Conservation (phyloP, 2,329 filamentous ascomycete genomes). For the Sclerotinia glacialis region DNA sequence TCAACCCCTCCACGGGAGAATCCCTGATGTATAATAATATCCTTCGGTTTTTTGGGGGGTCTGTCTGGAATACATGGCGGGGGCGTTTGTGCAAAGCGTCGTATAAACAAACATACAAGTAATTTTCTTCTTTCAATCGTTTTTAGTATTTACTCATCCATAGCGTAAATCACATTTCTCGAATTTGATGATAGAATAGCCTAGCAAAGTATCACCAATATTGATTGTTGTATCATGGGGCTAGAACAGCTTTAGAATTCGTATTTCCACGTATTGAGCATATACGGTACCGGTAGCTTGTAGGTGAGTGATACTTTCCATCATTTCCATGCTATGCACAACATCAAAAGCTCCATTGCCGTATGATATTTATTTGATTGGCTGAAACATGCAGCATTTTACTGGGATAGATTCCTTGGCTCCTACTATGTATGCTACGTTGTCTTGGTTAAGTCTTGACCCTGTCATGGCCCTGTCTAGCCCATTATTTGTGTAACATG, state of each 20-base stretch:
- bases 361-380: conserved; percentile 1
- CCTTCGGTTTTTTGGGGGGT: neutral
- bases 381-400: neutral
- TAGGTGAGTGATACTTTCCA: neutral
- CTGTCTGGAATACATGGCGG: neutral
- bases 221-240: neutral
- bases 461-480: too few relatives aligned
- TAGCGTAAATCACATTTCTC: neutral
- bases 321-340: too few relatives aligned
- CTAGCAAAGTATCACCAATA: neutral
- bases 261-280: neutral
- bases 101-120: neutral
- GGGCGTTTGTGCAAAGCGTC: neutral
- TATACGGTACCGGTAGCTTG: too few relatives aligned
- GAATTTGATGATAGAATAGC: neutral
- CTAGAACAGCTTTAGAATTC: neutral
- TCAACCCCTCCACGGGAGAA: conserved; percentile 36
- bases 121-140: neutral
- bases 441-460: neutral
- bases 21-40: conserved; percentile 33
- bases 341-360: neutral
- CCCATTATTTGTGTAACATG: too few relatives aligned
- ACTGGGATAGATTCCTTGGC: conserved; percentile 4
- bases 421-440: neutral
- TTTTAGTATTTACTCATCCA: neutral